A percentile compares a stretch with the other conserved stretches of the same genome.
Conservation (phyloP, 371 early-diverging fungal genomes). For the Syncephalis fuscata region DNA sequence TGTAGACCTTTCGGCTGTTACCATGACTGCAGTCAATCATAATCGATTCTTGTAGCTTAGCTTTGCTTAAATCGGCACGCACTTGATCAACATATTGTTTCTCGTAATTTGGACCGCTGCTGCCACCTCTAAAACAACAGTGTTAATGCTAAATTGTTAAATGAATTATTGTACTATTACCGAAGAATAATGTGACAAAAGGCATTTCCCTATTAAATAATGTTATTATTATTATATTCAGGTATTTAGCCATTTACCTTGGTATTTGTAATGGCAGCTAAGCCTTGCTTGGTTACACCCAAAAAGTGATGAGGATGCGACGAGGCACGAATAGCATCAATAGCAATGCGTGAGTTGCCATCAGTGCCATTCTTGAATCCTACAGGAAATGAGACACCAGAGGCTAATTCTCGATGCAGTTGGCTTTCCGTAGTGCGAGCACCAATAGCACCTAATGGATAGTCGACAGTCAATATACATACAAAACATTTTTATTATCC, state of each 20-base stretch:
- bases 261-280: constrained; percentile 78
- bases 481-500: too few species aligned
- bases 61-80: constrained; percentile 36
- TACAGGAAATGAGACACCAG: constrained; percentile 84
- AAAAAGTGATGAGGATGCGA: constrained; percentile 76
- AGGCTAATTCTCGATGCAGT: constrained; percentile 85
- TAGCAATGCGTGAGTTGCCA: constrained; percentile 71
- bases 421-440: constrained; percentile 89
- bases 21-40: constrained; percentile 95
- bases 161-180: neutral
- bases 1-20: constrained; percentile 58
- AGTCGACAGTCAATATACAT: constrained; percentile 1
- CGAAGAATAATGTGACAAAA: constrained; percentile 7
- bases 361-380: constrained; percentile 94
- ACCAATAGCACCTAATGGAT: constrained; percentile 56
- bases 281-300: constrained; percentile 84
- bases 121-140: constrained; percentile 81
- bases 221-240: too few species aligned
- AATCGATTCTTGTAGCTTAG: constrained; percentile 37
- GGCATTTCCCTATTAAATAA: constrained; percentile 8
- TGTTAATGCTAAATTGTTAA: too few species aligned
- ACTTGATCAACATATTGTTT: constrained; percentile 41
- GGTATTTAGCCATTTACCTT: constrained; percentile 43
- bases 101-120: constrained; percentile 77
- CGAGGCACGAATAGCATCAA: constrained; percentile 85